These are phyloP conservation scores for Yamadazyma jaroonii DNA, from an alignment of 1,139 yeast species.

Conservation along the genomic window DNA sequence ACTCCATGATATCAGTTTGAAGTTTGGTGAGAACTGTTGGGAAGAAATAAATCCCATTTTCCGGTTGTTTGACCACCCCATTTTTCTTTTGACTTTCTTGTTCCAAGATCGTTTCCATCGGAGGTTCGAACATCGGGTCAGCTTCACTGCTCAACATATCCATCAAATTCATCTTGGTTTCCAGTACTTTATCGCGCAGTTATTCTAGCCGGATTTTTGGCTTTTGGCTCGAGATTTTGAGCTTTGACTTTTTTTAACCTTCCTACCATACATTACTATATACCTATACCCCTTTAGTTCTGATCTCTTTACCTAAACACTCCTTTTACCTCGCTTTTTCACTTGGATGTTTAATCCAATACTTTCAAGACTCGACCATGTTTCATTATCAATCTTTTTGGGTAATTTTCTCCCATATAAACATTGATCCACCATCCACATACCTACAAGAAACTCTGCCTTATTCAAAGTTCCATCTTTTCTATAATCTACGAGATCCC, in stretches of 20 bases:
- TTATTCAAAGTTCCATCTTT: slow-evolving; percentile 76
- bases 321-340: slow-evolving; percentile 26
- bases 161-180: slow-evolving; percentile 31
- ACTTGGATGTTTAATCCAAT: slow-evolving; percentile 42
- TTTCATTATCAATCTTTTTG: slow-evolving; percentile 49
- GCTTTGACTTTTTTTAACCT: too few species aligned
- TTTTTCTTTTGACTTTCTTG: slow-evolving; percentile 3
- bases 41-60: slow-evolving; percentile 39
- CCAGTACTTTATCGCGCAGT: not conserved
- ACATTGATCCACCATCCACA: slow-evolving; percentile 96
- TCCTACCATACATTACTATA: too few species aligned
- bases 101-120: slow-evolving; percentile 11
- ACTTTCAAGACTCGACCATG: slow-evolving; percentile 66
- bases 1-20: slow-evolving; percentile 56
- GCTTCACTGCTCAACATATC: slow-evolving; percentile 30
- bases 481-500: slow-evolving; percentile 77
- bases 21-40: slow-evolving; percentile 55
- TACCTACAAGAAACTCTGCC: slow-evolving; percentile 84
- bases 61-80: slow-evolving; percentile 10
- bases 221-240: not conserved
- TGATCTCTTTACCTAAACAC: not conserved
- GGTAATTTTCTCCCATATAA: slow-evolving; percentile 93
- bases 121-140: slow-evolving; percentile 11
- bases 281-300: too few species aligned
- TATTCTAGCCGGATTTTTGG: not conserved